Conservation (phyloP, 2,329 filamentous ascomycete species). For the Ambrosiella xylebori region DNA sequence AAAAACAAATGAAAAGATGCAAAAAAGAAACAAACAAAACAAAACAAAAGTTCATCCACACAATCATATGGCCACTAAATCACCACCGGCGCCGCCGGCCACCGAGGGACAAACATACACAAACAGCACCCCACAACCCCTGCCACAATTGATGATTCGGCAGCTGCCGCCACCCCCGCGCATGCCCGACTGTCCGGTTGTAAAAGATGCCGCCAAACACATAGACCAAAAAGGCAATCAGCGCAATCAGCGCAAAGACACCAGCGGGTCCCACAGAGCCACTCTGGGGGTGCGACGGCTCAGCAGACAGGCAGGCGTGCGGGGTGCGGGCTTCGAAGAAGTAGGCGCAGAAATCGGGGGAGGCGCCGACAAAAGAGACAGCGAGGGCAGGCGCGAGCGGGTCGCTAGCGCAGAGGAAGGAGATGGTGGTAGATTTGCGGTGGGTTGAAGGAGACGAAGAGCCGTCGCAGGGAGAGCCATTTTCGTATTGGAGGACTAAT, state of each 20-base stretch:
- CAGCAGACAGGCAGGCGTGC: conserved; percentile 55
- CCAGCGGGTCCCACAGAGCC: conserved; percentile 47
- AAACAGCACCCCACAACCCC: conserved; percentile 40
- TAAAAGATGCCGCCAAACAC: conserved; percentile 86
- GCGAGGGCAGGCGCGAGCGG: conserved; percentile 48
- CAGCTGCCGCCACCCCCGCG: conserved; percentile 84
- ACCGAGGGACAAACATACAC: conserved; percentile 12
- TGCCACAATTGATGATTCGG: conserved; percentile 92
- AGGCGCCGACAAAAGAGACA: conserved; percentile 65
- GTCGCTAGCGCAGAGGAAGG: conserved; percentile 82
- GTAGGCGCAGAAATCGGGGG: conserved; percentile 83
- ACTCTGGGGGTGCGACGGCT: conserved; percentile 53
- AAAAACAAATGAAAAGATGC: not conserved
- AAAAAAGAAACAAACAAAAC: conserved; percentile 1
- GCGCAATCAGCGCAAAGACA: conserved; percentile 75
- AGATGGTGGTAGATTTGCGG: conserved; percentile 71
- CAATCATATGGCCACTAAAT: no score
- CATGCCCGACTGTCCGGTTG: conserved; percentile 84
- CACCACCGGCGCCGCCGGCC: conserved; percentile 11
- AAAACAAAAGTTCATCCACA: not conserved
- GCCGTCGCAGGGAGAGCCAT: conserved; percentile 54
- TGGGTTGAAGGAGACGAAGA: conserved; percentile 19
- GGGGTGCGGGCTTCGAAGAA: conserved; percentile 83
- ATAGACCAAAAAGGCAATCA: conserved; percentile 67
- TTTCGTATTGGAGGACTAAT: conserved; percentile 58